phyloP scores from a whole-genome alignment of 2,329 filamentous ascomycete genomes.

The Truncatella angustata region DNA sequence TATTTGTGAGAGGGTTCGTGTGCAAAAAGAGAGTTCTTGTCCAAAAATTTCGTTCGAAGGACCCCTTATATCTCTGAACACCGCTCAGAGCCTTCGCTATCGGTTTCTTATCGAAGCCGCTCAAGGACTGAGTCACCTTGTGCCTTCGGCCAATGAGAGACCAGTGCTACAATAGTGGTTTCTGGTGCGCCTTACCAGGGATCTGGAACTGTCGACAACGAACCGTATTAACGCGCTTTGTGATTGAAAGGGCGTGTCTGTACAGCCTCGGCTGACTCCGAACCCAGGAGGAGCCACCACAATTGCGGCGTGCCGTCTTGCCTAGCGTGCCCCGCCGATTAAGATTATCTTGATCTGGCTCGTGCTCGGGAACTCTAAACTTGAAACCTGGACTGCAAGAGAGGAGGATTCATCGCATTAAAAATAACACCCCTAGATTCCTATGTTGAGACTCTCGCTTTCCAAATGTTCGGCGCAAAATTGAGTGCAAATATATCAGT shows the following conservation, averaged over 20 bases:
- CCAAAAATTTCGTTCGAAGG: no score
- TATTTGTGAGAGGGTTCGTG: background rate
- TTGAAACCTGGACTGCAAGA: constrained; percentile 10
- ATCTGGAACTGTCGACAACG: background rate
- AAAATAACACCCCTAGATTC: background rate
- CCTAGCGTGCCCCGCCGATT: constrained; percentile 1
- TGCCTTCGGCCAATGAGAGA: background rate
- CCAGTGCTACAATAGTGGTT: background rate
- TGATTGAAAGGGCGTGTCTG: no score
- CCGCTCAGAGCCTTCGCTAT: no score
- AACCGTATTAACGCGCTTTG: background rate
- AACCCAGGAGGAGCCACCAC: background rate
- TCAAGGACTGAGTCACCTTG: background rate
- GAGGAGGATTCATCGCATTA: constrained; percentile 8
- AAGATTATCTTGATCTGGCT: background rate
- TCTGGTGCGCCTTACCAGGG: background rate
- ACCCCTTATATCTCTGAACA: no score
- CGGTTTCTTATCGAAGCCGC: background rate
- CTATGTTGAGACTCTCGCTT: no score
- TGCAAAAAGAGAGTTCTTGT: background rate
- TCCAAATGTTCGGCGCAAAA: no score
- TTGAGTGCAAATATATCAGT: no score
- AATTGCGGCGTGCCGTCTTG: constrained; percentile 1
- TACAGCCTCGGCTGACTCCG: no score
- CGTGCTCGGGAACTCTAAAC: constrained; percentile 6